Evolutionary conservation across 345 rosid genomes (phyloP).

Genomic region (Eucalyptus polybractea): DNA sequence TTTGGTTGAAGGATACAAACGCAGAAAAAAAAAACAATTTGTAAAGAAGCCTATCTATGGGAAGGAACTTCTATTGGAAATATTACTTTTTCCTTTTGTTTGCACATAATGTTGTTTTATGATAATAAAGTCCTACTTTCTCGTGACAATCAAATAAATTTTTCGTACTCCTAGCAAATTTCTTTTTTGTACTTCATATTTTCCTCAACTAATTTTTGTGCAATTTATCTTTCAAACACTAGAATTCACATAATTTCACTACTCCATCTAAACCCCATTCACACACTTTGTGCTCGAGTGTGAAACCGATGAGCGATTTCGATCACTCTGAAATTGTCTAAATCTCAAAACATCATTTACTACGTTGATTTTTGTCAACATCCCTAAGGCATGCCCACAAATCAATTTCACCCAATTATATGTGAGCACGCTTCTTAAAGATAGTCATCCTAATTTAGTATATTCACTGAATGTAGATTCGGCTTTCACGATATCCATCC

Average conservation of each 20-base stretch:
- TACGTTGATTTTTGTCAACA: not conserved
- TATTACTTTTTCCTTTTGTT: not conserved
- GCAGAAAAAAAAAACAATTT: not conserved
- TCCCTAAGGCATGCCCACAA: not conserved
- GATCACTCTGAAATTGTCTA: not conserved
- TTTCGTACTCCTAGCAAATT: not conserved
- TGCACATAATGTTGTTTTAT: not conserved
- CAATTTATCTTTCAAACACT: not conserved
- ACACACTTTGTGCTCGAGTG: not conserved
- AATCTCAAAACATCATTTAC: not conserved
- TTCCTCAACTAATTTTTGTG: not conserved
- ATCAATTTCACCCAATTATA: not conserved
- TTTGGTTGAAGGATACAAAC: not conserved
- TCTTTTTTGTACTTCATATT: not conserved
- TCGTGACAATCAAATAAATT: not conserved
- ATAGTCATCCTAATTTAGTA: not conserved
- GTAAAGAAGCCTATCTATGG: not conserved
- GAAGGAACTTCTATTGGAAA: not conserved
- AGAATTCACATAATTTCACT: rapidly evolving
- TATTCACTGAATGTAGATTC: not conserved
- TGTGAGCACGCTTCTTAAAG: not conserved
- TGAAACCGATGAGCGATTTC: not conserved
- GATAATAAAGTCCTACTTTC: not conserved
- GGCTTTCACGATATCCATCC: not conserved
- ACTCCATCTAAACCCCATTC: not conserved